Percentiles rank a stretch among this genome's conserved stretches.
Evolutionary conservation across 163 green algal genomes (phyloP).

Genomic region (Scenedesmus sp.): DNA sequence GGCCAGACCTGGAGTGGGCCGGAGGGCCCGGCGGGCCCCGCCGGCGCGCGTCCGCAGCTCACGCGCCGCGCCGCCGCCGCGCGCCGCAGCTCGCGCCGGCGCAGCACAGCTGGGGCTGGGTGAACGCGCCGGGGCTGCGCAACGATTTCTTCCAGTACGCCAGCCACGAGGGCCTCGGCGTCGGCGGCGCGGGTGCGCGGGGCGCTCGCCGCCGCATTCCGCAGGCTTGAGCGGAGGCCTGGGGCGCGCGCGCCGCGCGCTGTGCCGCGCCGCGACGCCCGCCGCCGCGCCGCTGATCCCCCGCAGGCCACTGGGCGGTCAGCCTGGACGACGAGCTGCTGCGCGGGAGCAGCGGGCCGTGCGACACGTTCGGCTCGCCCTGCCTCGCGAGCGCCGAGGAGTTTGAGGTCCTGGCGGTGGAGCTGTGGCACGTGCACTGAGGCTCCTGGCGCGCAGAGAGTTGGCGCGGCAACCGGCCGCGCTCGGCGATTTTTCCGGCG

Average conservation of each 20-base stretch:
- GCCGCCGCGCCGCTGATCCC: no score
- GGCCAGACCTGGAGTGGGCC: no score
- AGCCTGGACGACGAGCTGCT: conserved; percentile 80
- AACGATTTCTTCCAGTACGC: conserved; percentile 88
- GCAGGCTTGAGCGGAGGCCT: no score
- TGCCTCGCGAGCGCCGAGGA: conserved; percentile 75
- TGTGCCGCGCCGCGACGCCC: no score
- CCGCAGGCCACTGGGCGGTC: conserved; percentile 76
- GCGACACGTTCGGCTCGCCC: conserved; percentile 81
- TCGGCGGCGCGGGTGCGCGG: no score
- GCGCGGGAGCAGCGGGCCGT: conserved; percentile 69
- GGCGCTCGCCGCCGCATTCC: no score
- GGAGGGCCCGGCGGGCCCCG: no score
- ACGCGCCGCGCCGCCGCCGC: no score
- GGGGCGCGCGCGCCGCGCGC: no score
- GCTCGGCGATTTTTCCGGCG: no score
- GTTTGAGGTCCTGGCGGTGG: conserved; percentile 78
- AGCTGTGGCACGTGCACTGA: conserved; percentile 76
- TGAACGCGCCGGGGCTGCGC: conserved; percentile 4
- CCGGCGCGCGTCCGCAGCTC: conserved; percentile 24
- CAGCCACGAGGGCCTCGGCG: conserved; percentile 63
- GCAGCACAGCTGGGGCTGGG: conserved; percentile 10
- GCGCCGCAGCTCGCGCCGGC: conserved; percentile 17
- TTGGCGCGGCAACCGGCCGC: no score
- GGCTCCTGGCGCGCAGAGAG: neutral